Evolutionary conservation across 1,139 yeast genomes (phyloP), one percentile per base, ranked within the genome.

Genomic region (Pichia kudriavzevii): DNA sequence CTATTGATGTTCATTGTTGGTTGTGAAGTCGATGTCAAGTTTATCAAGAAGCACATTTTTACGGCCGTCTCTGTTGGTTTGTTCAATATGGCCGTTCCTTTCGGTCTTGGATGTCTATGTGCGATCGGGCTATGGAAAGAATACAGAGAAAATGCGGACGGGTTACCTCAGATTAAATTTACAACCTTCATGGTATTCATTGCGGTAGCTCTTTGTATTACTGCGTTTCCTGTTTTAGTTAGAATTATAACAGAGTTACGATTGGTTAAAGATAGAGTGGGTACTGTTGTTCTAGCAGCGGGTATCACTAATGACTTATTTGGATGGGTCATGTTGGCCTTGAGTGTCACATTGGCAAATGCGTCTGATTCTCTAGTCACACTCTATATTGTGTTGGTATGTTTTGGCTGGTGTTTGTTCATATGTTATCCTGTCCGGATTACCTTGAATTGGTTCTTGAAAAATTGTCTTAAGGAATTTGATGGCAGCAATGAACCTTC

Each of bases 151-250:
- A 47, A 55, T 19, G 65, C 55, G 13, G 50, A 52, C 2, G 46
- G 45, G 7, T 38, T 50, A 22, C 56, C 55, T 3, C 54, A 55
- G 6, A 64, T 75, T 28, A 61, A 72, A 38, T 80, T 79, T 52
- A 76, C 85, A n/a, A 78, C 84, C 0, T 80, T 69, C 47, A 74
- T 78, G 76, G 79, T 79, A 12, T 81, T 80, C 45, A 75, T 80
- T 33, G 87, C 88, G 4, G 85, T 79, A 14, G 88, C 94, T 3
- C 67, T 80, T 64, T 75, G 88, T 44, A 79, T 82, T 45, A 82
- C 94, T 2, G 94, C 93, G 0, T 77, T 82, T 57, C 94, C 94
- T 0, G 94, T 82, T 7, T 61, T 82, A 45, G 88, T 84, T 1
- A 73, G 93, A 53, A 82, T 82, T 27, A 60, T 82, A 43, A 76